Percentiles rank a stretch among this genome's conserved stretches.
Evolutionary conservation across 768 basidiomycete species (phyloP).

Genomic region (Panellus pusillus): DNA sequence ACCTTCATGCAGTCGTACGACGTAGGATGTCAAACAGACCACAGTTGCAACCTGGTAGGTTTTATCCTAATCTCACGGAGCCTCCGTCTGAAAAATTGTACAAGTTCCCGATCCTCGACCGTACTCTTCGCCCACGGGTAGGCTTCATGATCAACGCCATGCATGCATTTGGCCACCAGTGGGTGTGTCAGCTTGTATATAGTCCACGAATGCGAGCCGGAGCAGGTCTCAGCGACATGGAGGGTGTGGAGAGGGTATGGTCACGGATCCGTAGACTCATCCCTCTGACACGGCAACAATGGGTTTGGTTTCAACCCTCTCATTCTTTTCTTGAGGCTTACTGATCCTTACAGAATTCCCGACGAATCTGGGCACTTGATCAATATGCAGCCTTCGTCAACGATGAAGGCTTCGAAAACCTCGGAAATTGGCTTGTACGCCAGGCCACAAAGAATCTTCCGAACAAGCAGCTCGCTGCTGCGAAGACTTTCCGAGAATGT

Average conservation of each 20-base stretch:
- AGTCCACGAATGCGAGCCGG: constrained; percentile 31
- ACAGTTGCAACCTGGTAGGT: constrained; percentile 30
- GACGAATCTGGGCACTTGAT: constrained; percentile 36
- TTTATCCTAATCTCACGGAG: not conserved
- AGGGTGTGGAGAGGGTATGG: constrained; percentile 37
- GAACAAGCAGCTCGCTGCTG: constrained; percentile 14
- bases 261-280: constrained; percentile 26
- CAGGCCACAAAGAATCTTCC: constrained; percentile 18
- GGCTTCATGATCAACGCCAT: constrained; percentile 30
- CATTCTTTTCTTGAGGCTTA: not conserved
- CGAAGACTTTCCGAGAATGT: constrained; percentile 19
- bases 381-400: constrained; percentile 30
- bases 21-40: constrained; percentile 35
- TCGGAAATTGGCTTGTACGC: constrained; percentile 32
- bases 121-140: constrained; percentile 19
- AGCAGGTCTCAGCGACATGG: constrained; percentile 36
- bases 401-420: constrained; percentile 25
- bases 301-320: constrained; percentile 18
- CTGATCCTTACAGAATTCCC: constrained; percentile 1
- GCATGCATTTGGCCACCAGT: constrained; percentile 37
- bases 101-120: constrained; percentile 27
- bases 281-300: constrained; percentile 16
- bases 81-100: constrained; percentile 18
- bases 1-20: constrained; percentile 33
- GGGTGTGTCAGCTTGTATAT: constrained; percentile 35